Conservation (phyloP, 2,329 filamentous ascomycete genomes). For the Pseudogymnoascus sp. region DNA sequence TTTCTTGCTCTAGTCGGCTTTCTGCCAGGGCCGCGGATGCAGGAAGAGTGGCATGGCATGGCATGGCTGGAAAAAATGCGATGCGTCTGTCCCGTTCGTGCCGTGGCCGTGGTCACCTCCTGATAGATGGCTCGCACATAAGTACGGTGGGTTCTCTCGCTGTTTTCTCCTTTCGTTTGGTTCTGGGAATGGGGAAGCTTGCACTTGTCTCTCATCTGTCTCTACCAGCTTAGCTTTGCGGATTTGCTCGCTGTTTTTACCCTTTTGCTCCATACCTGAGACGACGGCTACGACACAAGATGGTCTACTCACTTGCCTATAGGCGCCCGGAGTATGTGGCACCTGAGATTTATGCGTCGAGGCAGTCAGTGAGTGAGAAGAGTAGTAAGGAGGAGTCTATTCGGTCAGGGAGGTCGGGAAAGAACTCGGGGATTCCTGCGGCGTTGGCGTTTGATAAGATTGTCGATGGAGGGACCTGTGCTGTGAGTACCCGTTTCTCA, state of each 20-base stretch:
- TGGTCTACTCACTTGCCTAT: conserved; percentile 41
- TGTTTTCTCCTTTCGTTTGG: neutral
- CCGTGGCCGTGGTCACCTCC: neutral
- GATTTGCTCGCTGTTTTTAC: neutral
- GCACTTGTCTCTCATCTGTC: neutral
- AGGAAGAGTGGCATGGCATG: neutral
- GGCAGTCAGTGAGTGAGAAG: neutral
- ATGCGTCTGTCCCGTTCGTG: neutral
- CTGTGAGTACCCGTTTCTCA: conserved; percentile 44
- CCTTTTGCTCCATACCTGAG: neutral
- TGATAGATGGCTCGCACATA: neutral
- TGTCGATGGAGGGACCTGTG: conserved; percentile 64
- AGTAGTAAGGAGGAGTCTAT: conserved; percentile 1
- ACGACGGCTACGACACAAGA: conserved; percentile 18
- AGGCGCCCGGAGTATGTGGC: conserved; percentile 33
- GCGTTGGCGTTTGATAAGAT: conserved; percentile 69
- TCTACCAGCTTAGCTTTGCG: neutral
- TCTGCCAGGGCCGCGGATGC: neutral
- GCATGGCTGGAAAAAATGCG: neutral
- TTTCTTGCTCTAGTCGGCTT: neutral
- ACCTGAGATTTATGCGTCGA: neutral
- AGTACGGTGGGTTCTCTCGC: neutral
- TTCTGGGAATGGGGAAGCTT: neutral
- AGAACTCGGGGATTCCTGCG: conserved; percentile 53
- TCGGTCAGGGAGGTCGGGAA: conserved; percentile 9